Evolutionary conservation across 192 early-diverging fungal genomes (phyloP).

Genomic region (Coemansia sp.): DNA sequence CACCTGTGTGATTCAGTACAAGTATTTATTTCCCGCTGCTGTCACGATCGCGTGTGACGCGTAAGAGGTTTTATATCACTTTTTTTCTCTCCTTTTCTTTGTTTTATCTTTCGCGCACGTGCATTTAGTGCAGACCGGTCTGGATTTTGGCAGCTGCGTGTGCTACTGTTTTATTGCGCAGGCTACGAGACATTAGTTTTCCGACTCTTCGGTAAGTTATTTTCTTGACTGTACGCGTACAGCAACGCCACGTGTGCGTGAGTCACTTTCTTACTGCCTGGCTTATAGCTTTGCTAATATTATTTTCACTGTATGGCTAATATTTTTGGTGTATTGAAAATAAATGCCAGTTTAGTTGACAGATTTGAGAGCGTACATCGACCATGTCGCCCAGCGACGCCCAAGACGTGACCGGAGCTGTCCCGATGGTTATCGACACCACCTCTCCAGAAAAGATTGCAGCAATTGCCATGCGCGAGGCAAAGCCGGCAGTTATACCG

Average conservation of each 20-base stretch:
- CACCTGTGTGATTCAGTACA: background rate
- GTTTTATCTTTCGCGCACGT: slow-evolving; percentile 3
- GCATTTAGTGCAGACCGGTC: background rate
- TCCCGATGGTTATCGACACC: slow-evolving; percentile 25
- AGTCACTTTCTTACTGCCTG: background rate
- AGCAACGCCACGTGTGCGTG: background rate
- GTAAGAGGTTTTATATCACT: background rate
- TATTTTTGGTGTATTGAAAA: background rate
- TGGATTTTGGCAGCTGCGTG: background rate
- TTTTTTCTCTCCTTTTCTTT: slow-evolving; percentile 1
- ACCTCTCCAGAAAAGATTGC: slow-evolving; percentile 37
- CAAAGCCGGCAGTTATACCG: background rate
- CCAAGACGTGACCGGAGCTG: slow-evolving; percentile 10
- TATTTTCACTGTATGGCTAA: background rate
- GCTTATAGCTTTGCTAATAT: background rate
- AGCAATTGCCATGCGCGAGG: slow-evolving; percentile 12
- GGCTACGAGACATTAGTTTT: background rate
- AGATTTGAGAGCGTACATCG: background rate
- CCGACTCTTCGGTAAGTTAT: background rate
- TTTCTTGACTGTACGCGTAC: background rate
- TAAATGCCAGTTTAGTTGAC: background rate
- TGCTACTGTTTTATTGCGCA: background rate
- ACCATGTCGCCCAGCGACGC: slow-evolving; percentile 34
- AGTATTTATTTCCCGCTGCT: slow-evolving; percentile 2
- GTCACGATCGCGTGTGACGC: slow-evolving; percentile 7